Evolutionary conservation across 1,139 yeast genomes (phyloP), one percentile per base, ranked within the genome.

Genomic region (Candida tropicalis): DNA sequence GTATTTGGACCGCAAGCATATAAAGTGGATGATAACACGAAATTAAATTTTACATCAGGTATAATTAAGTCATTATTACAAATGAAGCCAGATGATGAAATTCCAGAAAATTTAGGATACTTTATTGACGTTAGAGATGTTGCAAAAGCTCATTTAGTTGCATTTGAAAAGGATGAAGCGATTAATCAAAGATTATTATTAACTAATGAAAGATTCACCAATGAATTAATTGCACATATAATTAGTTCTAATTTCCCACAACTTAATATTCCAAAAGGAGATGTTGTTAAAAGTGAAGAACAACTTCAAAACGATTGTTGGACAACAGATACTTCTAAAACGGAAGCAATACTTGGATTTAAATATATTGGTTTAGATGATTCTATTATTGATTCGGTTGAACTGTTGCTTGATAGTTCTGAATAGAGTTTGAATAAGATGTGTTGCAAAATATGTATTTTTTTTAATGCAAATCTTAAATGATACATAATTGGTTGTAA

Each of bases 81-180:
- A 18, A 49, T 57, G 50, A 46, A 43, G 9, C 49, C 54, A 1
- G 45, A 47, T 9, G 57, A 47, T 38, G 46, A 26, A 45, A 36
- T 55, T 43, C 55, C 56, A 6, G 36, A 16, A 4, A 8, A n/a
- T 13, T 29, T 20, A 4, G 64, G 63, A 11, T 47, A 45, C 2
- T 64, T 55, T 55, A 65, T 73, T 35, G 82, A 79, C 52, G 84
- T 79, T 1, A 65, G 83, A 43, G 82, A 79, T 52, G 74, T 76
- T 5, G 81, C 83, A 4, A 57, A 55, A 46, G 80, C 80, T n/a
- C 84, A 79, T 55, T 56, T 78, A 10, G 51, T 56, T 35, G 77
- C 77, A 0, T 59, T 77, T 46, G 69, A 70, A 47, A 54, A 51
- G 34, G 34, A 50, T 6, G 50, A 48, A 7, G 54, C 64, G 16